These are phyloP conservation scores for Mucor piriformis DNA, from an alignment of 371 early-diverging fungal genomes.

Conservation along the genomic window DNA sequence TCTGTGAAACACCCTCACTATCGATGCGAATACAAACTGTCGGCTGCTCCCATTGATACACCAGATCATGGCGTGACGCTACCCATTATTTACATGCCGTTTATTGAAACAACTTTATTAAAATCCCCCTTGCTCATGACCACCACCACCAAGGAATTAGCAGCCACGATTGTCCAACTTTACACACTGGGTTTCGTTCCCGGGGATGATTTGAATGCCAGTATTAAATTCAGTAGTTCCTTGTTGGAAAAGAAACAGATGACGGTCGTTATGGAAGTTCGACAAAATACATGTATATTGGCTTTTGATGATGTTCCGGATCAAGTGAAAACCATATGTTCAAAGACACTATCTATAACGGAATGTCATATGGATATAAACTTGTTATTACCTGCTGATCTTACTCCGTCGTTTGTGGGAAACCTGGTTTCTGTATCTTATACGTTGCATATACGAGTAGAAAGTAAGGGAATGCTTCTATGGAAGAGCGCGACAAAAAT, in stretches of 20 bases:
- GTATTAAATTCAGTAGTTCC: neutral
- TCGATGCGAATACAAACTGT: slow-evolving; percentile 5
- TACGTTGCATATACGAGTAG: slow-evolving; percentile 1
- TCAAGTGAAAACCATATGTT: neutral
- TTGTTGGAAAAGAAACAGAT: neutral
- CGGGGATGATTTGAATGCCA: slow-evolving; percentile 5
- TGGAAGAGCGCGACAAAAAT: slow-evolving; percentile 1
- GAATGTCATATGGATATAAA: slow-evolving; percentile 6
- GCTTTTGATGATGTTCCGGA: slow-evolving; percentile 6
- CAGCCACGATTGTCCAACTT: slow-evolving; percentile 7
- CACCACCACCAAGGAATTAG: slow-evolving; percentile 3
- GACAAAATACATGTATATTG: neutral
- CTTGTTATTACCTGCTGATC: slow-evolving; percentile 14
- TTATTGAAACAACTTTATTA: slow-evolving; percentile 21
- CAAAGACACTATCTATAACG: slow-evolving; percentile 3
- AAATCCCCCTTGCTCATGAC: neutral
- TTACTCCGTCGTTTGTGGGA: slow-evolving; percentile 14
- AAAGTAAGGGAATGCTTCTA: slow-evolving; percentile 1
- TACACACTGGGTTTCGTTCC: slow-evolving; percentile 12
- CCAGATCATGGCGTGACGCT: neutral
- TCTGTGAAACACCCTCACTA: slow-evolving; percentile 15
- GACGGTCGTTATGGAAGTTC: slow-evolving; percentile 12
- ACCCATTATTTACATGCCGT: slow-evolving; percentile 22
- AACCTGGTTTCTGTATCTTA: slow-evolving; percentile 7
- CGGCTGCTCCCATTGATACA: slow-evolving; percentile 1